Base-by-base conservation (phyloP, 768 basidiomycete species). In the Pleurotus tuber-regium region DNA sequence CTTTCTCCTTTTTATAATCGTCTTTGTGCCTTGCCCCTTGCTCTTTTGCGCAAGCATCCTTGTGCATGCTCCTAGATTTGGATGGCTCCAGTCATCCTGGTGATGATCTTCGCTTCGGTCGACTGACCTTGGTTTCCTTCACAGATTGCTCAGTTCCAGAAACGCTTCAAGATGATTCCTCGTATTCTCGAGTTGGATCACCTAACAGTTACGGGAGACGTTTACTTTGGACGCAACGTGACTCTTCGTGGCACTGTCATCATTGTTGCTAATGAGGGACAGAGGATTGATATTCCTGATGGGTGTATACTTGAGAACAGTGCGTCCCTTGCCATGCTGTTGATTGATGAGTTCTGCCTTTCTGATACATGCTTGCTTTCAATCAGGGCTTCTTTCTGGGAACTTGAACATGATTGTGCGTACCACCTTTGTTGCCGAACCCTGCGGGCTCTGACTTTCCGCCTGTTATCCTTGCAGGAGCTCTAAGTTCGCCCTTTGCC, bases 81-180 rank as follows among this genome's bases (percentile, higher is more conserved):
- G n/a, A n/a, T n/a, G n/a, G n/a, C n/a, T n/a, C n/a, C n/a, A n/a
- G n/a, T n/a, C n/a, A n/a, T n/a, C n/a, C 33, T 23, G 35, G 25
- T 26, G 7, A 7, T 16, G 5, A 7, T 38, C 35, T 11, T 19
- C 12, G 10, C 35, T 38, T 38, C 35, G 35, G 21, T 38, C 31
- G 16, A 18, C 46, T 48, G 11, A 33, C 46, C 28, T 21, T 24
- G n/a, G 18, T 11, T 40, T 29, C 30, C 29, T 16, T 3, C 41
- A 31, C 53, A 86, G 86, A 88, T 91, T 53, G 82, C 83, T 59
- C 80, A 92, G 66, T 96, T 96, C 78, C 89, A 94, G 74, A 90
- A 91, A 69, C 85, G 93, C 43, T 96, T 98, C 83, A 90, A 92
- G 78, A 89, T 87, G 68, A 94, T 96, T 60, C 94, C 94, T 25